Conservation (phyloP, 805 yeast species). For the Blastobotrys attinorum region DNA sequence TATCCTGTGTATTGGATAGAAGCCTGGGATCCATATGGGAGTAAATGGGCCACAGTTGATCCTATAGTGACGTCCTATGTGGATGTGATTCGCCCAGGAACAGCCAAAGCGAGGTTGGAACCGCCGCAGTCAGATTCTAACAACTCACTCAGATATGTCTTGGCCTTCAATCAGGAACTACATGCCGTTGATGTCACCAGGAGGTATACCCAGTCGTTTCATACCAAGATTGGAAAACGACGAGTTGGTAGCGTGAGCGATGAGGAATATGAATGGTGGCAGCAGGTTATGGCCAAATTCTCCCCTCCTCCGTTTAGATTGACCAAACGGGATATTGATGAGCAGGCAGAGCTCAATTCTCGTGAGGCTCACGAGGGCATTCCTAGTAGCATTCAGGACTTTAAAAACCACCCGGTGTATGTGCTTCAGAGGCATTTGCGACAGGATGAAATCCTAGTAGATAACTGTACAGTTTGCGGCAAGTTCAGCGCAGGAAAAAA, state of each 20-base stretch:
- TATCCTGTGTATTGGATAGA: constrained; percentile 90
- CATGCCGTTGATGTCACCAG: constrained; percentile 77
- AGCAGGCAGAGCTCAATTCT: constrained; percentile 51
- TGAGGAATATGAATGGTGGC: constrained; percentile 56
- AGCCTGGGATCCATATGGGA: constrained; percentile 72
- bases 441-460: constrained; percentile 63
- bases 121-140: constrained; percentile 57
- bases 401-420: constrained; percentile 79
- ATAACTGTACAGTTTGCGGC: constrained; percentile 62
- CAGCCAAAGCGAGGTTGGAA: constrained; percentile 50
- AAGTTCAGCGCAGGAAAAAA: constrained; percentile 40
- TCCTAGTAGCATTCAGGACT: constrained; percentile 77
- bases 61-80: constrained; percentile 59
- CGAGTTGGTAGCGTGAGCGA: constrained; percentile 49
- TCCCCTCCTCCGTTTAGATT: constrained; percentile 11
- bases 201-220: constrained; percentile 62
- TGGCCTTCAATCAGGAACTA: constrained; percentile 64
- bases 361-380: constrained; percentile 72
- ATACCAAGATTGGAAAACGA: constrained; percentile 68
- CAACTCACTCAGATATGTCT: constrained; percentile 61
- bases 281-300: constrained; percentile 33
- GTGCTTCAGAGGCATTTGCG: constrained; percentile 69
- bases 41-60: constrained; percentile 81
- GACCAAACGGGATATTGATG: constrained; percentile 34
- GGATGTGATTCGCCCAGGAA: constrained; percentile 44